A percentile compares a stretch with the other conserved stretches of the same genome.
Evolutionary conservation across 2,329 filamentous ascomycete species (phyloP).

Genomic region (Aureobasidium subglaciale): DNA sequence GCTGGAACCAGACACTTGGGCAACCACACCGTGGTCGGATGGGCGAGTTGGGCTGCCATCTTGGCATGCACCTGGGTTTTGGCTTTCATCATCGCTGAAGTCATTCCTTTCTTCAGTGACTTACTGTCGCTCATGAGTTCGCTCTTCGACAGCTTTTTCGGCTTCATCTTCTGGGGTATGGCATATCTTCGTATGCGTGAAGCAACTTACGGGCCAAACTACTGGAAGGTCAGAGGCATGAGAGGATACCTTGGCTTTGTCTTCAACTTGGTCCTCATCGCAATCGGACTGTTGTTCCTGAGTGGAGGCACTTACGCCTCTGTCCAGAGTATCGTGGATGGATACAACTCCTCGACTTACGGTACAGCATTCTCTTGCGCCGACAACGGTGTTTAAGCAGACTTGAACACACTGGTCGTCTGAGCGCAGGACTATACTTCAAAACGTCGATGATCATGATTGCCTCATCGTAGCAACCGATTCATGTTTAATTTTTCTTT

Average conservation of each 20-base stretch:
- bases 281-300: constrained; percentile 73
- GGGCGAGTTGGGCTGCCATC: constrained; percentile 70
- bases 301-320: constrained; percentile 68
- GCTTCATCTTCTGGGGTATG: constrained; percentile 90
- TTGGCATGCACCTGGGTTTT: constrained; percentile 69
- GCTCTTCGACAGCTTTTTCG: constrained; percentile 86
- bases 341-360: constrained; percentile 59
- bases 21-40: constrained; percentile 73
- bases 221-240: constrained; percentile 48
- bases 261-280: constrained; percentile 66
- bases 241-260: constrained; percentile 48
- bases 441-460: not conserved
- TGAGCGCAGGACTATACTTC: not conserved
- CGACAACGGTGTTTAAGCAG: constrained; percentile 47
- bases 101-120: constrained; percentile 63
- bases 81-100: constrained; percentile 86
- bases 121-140: constrained; percentile 69
- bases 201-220: constrained; percentile 52
- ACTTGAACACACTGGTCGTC: not conserved
- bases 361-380: constrained; percentile 68
- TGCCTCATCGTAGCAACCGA: not conserved
- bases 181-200: constrained; percentile 71
- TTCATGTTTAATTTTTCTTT: not conserved
- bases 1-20: constrained; percentile 71
- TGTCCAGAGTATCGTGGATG: constrained; percentile 66